Conservation (phyloP, 2,329 filamentous ascomycete species). For the Ceratocystiopsis minuta region DNA sequence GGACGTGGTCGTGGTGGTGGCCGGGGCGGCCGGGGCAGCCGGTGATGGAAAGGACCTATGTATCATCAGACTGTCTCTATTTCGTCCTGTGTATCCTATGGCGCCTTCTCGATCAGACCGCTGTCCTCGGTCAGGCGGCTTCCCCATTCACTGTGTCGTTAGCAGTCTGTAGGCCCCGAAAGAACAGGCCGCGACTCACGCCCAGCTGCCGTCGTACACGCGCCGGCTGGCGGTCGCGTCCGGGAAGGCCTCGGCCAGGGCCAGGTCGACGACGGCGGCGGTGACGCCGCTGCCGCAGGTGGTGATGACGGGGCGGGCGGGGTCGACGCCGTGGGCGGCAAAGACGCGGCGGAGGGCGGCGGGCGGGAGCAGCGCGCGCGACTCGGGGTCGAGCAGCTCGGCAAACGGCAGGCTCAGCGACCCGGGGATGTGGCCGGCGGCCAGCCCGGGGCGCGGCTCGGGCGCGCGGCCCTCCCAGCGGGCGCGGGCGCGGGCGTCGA, state of each 20-base stretch:
- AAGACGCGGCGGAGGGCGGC: constrained; percentile 61
- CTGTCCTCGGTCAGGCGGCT: no score
- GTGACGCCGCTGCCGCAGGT: constrained; percentile 90
- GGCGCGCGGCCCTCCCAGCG: constrained; percentile 68
- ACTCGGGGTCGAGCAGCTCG: constrained; percentile 62
- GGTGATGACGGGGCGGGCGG: constrained; percentile 61
- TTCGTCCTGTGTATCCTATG: no score
- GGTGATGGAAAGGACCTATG: no score
- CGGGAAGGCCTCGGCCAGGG: constrained; percentile 60
- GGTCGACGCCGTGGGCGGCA: constrained; percentile 57
- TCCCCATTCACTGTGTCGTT: no score
- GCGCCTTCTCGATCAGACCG: no score
- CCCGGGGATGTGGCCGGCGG: constrained; percentile 80
- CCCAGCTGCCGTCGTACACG: constrained; percentile 95
- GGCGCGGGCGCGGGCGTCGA: constrained; percentile 67
- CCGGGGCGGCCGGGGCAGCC: neutral
- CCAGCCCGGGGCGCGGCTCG: constrained; percentile 69
- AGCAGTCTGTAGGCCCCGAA: no score
- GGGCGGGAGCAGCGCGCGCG: constrained; percentile 58
- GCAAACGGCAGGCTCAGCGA: constrained; percentile 70
- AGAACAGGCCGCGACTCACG: no score
- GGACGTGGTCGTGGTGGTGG: constrained; percentile 2
- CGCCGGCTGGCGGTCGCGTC: constrained; percentile 47
- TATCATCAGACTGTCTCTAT: no score
- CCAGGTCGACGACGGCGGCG: constrained; percentile 74